Base-by-base conservation (phyloP, 176 grass and related monocot genomes). In the Elymus sibiricus region DNA sequence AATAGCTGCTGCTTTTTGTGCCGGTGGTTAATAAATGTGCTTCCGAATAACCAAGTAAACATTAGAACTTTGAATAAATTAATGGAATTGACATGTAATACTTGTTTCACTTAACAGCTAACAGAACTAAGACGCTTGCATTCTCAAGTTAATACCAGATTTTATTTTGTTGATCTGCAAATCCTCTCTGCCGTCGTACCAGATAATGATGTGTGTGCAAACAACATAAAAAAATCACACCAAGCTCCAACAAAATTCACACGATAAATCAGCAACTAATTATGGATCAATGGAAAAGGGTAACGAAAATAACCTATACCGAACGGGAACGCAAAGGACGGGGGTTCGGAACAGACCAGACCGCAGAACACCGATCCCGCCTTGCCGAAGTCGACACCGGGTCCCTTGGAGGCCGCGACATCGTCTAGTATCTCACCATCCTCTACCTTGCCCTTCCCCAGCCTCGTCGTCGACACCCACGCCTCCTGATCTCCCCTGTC, bases 351-450 rank as follows among this genome's bases (percentile, higher is more conserved):
- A 51, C 72, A 75, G 72, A 75, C 72, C 83, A 76, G 79, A 94
- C 93, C 88, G 9, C 71, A 6, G 87, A 90, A 69, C 82, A 70
- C 80, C 42, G 16, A 47, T 42, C 71, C n/a, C 2, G 70, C 11
- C 44, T 63, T 77, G 32, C 37, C 25, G 28, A 35, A 62, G 11
- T n/a, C 70, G n/a, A n/a, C n/a, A n/a, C n/a, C n/a, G n/a, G n/a
- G n/a, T n/a, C n/a, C n/a, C n/a, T n/a, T n/a, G n/a, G n/a, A n/a
- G 11, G 39, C 70, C 49, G 6, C 17, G 7, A n/a, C 92, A 1
- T 86, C 73, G 37, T 98, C 89, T 17, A 96, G 79, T 75, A 99
- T 99, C 86, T 99, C 97, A 39, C 96, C 97, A 69, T 99, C 94
- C 66, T 98, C 97, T 31, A 91, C 67, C 46, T 98, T 92, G 62